phyloP scores from a whole-genome alignment of 805 yeast genomes.

The Spathaspora passalidarum region DNA sequence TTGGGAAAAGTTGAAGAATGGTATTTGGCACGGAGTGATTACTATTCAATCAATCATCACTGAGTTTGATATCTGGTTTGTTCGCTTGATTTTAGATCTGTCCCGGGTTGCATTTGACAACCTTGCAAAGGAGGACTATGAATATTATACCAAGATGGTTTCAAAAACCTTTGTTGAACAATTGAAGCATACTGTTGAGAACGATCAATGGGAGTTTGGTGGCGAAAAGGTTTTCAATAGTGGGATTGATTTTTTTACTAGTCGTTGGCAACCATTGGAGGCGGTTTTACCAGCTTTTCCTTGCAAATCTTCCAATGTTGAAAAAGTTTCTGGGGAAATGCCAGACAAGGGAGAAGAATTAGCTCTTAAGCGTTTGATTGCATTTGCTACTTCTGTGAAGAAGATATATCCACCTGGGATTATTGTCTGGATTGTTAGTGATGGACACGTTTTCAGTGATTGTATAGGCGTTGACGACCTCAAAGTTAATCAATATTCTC shows the following conservation, averaged over 20 bases:
- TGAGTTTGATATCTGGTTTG: constrained; percentile 32
- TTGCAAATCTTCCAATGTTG: constrained; percentile 56
- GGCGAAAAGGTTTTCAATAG: constrained; percentile 44
- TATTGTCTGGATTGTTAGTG: constrained; percentile 55
- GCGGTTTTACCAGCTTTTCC: constrained; percentile 65
- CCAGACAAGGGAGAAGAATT: constrained; percentile 54
- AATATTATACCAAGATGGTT: constrained; percentile 13
- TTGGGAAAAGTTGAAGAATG: constrained; percentile 19
- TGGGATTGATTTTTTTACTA: constrained; percentile 46
- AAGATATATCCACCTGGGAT: constrained; percentile 53
- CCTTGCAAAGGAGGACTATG: constrained; percentile 3
- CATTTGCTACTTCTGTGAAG: constrained; percentile 26
- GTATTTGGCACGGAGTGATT: constrained; percentile 24
- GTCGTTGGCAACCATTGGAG: constrained; percentile 46
- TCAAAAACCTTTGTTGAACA: constrained; percentile 44
- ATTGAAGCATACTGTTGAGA: constrained; percentile 44
- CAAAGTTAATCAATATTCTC: constrained; percentile 48
- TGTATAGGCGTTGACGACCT: constrained; percentile 60
- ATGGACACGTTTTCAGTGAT: constrained; percentile 65
- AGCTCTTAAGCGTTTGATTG: constrained; percentile 29
- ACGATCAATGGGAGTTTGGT: constrained; percentile 49
- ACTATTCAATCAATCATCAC: constrained; percentile 21
- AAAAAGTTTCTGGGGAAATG: constrained; percentile 45
- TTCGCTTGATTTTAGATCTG: constrained; percentile 22
- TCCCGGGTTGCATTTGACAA: constrained; percentile 14